phyloP scores from a whole-genome alignment of 1,284 basidiomycete species.

The Cystobasidium sp. region DNA sequence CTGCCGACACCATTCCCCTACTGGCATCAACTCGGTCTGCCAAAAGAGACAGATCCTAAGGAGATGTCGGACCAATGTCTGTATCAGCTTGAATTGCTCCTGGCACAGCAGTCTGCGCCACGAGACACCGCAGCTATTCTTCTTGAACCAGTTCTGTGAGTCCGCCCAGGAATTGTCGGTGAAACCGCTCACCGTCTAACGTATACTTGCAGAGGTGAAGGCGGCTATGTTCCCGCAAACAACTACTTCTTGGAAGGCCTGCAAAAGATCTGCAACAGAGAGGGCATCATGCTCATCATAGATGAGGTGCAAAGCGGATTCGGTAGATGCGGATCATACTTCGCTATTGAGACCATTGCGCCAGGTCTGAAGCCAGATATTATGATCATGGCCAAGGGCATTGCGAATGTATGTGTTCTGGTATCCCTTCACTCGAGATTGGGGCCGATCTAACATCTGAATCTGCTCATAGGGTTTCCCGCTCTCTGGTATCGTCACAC shows the following conservation, averaged over 20 bases:
- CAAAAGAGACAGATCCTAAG: slow-evolving; percentile 67
- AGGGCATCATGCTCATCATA: slow-evolving; percentile 66
- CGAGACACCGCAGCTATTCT: slow-evolving; percentile 88
- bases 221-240: slow-evolving; percentile 88
- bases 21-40: slow-evolving; percentile 82
- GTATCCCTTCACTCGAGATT: background rate
- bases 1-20: slow-evolving; percentile 85
- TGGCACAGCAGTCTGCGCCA: slow-evolving; percentile 82
- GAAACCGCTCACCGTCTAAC: background rate
- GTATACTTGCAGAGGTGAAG: slow-evolving; percentile 48
- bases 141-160: slow-evolving; percentile 79
- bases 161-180: background rate
- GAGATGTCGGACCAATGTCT: slow-evolving; percentile 63
- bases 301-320: slow-evolving; percentile 76
- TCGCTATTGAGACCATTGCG: slow-evolving; percentile 67
- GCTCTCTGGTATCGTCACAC: slow-evolving; percentile 79
- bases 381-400: slow-evolving; percentile 86
- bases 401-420: slow-evolving; percentile 71
- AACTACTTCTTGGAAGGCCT: slow-evolving; percentile 77
- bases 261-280: slow-evolving; percentile 80
- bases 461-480: slow-evolving; percentile 68
- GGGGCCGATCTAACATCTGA: background rate
- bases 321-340: slow-evolving; percentile 85
- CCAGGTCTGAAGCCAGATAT: slow-evolving; percentile 90
- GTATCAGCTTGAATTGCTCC: slow-evolving; percentile 79